phyloP scores from a whole-genome alignment of 768 basidiomycete genomes.

The Termitomyces sp. region DNA sequence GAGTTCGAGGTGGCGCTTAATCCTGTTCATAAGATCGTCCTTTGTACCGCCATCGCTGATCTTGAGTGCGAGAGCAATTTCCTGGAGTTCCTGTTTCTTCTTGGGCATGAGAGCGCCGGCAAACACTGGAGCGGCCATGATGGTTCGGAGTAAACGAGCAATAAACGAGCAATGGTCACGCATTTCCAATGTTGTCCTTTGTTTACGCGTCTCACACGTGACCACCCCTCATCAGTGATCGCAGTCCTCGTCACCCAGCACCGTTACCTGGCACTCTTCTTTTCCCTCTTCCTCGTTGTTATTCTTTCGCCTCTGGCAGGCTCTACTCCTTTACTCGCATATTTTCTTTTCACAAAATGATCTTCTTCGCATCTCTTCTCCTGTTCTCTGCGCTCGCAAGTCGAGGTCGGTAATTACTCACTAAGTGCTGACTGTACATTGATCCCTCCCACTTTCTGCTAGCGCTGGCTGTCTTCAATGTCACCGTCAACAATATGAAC shows the following conservation, averaged over 20 bases:
- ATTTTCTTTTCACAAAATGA: constrained; percentile 17
- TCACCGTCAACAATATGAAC: constrained; percentile 37
- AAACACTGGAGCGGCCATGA: constrained; percentile 43
- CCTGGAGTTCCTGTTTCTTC: constrained; percentile 66
- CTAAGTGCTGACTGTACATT: neutral
- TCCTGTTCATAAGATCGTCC: constrained; percentile 58
- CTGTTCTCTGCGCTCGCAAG: constrained; percentile 48
- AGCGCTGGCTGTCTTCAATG: constrained; percentile 44
- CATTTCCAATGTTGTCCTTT: constrained; percentile 11
- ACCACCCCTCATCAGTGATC: constrained; percentile 8
- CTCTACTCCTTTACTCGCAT: constrained; percentile 11
- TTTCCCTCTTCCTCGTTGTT: neutral
- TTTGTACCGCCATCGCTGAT: constrained; percentile 57
- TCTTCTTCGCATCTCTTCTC: constrained; percentile 27
- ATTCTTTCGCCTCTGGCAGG: constrained; percentile 25
- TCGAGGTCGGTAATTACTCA: constrained; percentile 43
- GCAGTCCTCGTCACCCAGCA: neutral
- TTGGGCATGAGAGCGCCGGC: constrained; percentile 57
- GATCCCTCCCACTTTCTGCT: neutral
- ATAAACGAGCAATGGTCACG: constrained; percentile 24
- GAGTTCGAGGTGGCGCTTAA: constrained; percentile 58
- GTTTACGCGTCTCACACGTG: constrained; percentile 31
- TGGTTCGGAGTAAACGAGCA: constrained; percentile 19
- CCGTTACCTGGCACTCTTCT: constrained; percentile 12
- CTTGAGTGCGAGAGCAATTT: constrained; percentile 51